Evolutionary conservation across 352 stramenopile species (phyloP).

Genomic region (Paralagenidium karlingii): DNA sequence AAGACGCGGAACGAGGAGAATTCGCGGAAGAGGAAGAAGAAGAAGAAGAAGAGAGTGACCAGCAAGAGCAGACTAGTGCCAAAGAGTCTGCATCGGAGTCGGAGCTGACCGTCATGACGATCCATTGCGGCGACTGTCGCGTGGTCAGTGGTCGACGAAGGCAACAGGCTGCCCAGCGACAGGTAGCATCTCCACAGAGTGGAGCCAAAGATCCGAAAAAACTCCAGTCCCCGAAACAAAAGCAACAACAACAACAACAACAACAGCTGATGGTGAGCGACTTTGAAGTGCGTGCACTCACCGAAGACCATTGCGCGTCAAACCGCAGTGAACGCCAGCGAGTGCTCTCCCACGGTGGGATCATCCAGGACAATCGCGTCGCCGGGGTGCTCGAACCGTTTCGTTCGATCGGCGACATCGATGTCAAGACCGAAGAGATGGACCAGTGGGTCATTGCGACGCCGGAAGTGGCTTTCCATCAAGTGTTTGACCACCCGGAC

Average conservation of each 20-base stretch:
- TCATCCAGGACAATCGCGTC: slow-evolving; percentile 55
- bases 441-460: slow-evolving; percentile 59
- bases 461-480: slow-evolving; percentile 38
- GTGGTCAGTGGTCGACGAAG: too few relatives aligned
- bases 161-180: too few relatives aligned
- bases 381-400: slow-evolving; percentile 71
- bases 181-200: too few relatives aligned
- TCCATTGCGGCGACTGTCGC: slow-evolving; percentile 70
- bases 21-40: too few relatives aligned
- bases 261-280: neutral
- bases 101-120: slow-evolving; percentile 33
- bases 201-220: too few relatives aligned
- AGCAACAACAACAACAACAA: slow-evolving; percentile 10
- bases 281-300: slow-evolving; percentile 11
- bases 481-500: slow-evolving; percentile 20
- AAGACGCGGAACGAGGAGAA: too few relatives aligned
- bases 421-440: slow-evolving; percentile 64
- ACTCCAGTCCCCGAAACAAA: slow-evolving; percentile 2
- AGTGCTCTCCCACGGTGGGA: slow-evolving; percentile 43
- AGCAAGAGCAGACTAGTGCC: too few relatives aligned
- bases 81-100: slow-evolving; percentile 16
- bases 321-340: slow-evolving; percentile 44
- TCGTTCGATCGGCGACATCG: slow-evolving; percentile 75
- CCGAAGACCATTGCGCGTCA: slow-evolving; percentile 63
- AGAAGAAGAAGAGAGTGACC: too few relatives aligned